These are phyloP conservation scores for Neostapfia colusana DNA, from an alignment of 176 grass and related monocot species.

Conservation along the genomic window DNA sequence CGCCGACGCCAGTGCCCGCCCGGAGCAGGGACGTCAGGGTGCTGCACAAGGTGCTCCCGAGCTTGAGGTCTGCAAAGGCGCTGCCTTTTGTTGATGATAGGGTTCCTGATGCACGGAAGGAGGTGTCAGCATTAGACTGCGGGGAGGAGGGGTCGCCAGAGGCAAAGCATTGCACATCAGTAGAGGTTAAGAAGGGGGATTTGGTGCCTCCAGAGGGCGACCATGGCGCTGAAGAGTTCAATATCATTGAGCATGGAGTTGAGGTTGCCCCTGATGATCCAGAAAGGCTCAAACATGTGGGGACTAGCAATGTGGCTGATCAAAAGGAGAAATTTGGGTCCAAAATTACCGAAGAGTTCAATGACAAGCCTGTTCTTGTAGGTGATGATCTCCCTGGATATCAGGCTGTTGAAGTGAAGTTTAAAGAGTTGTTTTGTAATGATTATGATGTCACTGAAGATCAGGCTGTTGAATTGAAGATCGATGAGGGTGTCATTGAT, in stretches of 20 bases:
- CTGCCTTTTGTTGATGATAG: conserved; percentile 24
- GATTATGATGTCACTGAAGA: conserved; percentile 7
- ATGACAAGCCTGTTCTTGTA: background rate
- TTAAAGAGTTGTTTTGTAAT: background rate
- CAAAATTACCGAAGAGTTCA: conserved; percentile 23
- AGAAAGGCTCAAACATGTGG: conserved; percentile 35
- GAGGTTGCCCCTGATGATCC: conserved; percentile 50
- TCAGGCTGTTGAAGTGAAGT: background rate
- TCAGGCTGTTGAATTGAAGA: conserved; percentile 17
- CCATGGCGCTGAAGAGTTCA: conserved; percentile 49
- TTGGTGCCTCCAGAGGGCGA: conserved; percentile 23
- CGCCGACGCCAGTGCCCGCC: conserved; percentile 31
- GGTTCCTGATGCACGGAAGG: conserved; percentile 36
- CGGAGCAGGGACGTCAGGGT: conserved; percentile 72
- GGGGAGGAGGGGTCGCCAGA: conserved; percentile 54
- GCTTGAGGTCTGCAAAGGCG: conserved; percentile 49
- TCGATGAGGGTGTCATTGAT: conserved; percentile 15
- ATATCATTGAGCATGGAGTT: conserved; percentile 69
- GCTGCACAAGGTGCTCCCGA: conserved; percentile 73
- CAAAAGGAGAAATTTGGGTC: background rate
- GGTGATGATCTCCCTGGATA: background rate
- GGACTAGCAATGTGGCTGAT: conserved; percentile 23
- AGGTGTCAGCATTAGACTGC: background rate
- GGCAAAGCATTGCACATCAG: conserved; percentile 70
- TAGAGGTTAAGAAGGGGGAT: conserved; percentile 49